Evolutionary conservation across 2,329 filamentous ascomycete species (phyloP), one percentile per base, ranked within the genome.

Genomic region (Ascochyta clinopodiicola): DNA sequence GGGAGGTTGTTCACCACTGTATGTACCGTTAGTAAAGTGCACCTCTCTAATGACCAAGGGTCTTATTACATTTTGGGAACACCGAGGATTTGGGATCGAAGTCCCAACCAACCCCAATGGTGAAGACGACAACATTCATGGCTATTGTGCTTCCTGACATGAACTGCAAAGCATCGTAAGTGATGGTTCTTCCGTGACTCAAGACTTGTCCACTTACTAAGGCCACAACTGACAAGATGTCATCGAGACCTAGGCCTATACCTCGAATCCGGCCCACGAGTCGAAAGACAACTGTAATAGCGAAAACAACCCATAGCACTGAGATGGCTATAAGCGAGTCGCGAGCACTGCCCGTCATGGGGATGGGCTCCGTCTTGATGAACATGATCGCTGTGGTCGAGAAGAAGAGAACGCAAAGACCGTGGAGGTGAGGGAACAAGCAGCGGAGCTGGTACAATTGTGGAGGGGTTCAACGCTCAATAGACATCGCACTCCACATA

Each of bases 301-400:
- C 55, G 32, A 63, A 60, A 17, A 66, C 9, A 5, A 63, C 32
- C 63, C 63, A 66, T 39, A 66, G 38, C 25, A 56, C 52, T 10
- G 58, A 57, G 35, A 63, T 62, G 2, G 62, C 63, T 55, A 65
- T 63, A 32, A 66, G 53, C 24, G 63, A 63, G 35, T 63, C 51
- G 13, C 62, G 56, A 9, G 60, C 59, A 50, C 58, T 60, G 36
- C 43, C 38, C 43, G 58, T 56, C 60, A 66, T 66, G 24, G 60
- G 58, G 24, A 66, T 43, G 24, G 45, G 52, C 19, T 49, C 54
- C 10, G 36, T 48, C 31, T 48, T 52, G 39, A 44, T 57, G 44
- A 56, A 31, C 52, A 56, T 56, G 52, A 44, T 44, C 37, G 47
- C 43, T 51, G 29, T 31, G 43, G 32, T 35, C 42, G 52, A 32